Evolutionary conservation across 371 early-diverging fungal species (phyloP).

Genomic region (Syncephalastrum sp.): DNA sequence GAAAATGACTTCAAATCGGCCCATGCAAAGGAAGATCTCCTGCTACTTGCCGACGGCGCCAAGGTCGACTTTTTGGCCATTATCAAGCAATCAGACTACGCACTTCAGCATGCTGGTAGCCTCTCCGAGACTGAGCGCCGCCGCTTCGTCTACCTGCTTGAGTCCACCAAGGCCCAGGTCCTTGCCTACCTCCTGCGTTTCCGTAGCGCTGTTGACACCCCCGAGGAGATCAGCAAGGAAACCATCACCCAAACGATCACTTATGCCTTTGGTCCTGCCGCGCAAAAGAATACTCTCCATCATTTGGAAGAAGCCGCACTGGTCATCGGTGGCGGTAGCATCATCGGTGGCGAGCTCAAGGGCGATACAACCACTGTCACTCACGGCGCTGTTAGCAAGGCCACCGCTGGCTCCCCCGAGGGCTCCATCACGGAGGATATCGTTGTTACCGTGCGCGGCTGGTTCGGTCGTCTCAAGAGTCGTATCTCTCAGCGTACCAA

Average conservation of each 20-base stretch:
- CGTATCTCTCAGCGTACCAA: constrained; percentile 26
- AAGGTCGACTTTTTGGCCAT: constrained; percentile 19
- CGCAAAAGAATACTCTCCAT: constrained; percentile 9
- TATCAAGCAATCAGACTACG: constrained; percentile 20
- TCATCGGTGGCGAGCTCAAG: background rate
- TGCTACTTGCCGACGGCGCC: constrained; percentile 13
- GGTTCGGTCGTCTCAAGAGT: constrained; percentile 17
- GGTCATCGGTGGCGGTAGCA: constrained; percentile 7
- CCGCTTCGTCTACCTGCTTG: constrained; percentile 22
- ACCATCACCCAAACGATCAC: constrained; percentile 12
- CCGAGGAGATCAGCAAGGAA: constrained; percentile 12
- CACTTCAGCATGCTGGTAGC: constrained; percentile 6
- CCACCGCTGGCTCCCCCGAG: background rate
- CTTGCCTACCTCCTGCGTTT: constrained; percentile 17
- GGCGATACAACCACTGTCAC: too few species aligned
- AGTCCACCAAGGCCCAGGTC: constrained; percentile 20
- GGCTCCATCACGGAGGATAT: background rate
- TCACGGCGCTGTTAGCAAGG: too few species aligned
- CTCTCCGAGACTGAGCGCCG: constrained; percentile 26
- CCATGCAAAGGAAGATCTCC: background rate
- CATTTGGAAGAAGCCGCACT: constrained; percentile 17
- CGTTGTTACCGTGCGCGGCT: constrained; percentile 14
- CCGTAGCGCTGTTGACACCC: constrained; percentile 2
- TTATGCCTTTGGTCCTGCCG: constrained; percentile 20
- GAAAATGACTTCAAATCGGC: background rate